A percentile compares a stretch with the other conserved stretches of the same genome.
These are phyloP conservation scores for Detonula confervacea DNA, from an alignment of 352 stramenopile genomes.

Conservation along the genomic window DNA sequence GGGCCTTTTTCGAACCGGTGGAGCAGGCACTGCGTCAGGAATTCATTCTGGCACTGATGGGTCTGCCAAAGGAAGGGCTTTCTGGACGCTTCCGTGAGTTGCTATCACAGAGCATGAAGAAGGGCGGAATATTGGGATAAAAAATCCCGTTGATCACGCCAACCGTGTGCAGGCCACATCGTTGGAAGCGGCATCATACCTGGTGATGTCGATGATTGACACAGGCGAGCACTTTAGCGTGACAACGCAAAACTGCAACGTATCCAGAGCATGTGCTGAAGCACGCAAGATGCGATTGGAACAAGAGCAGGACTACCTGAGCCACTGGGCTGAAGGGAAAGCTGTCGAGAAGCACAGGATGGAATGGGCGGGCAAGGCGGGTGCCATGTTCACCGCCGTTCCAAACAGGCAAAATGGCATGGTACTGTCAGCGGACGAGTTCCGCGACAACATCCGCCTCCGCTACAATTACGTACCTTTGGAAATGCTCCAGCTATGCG, in stretches of 20 bases:
- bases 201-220: background rate
- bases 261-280: background rate
- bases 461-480: constrained; percentile 29
- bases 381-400: no score
- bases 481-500: constrained; percentile 19
- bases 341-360: background rate
- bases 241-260: background rate
- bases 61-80: background rate
- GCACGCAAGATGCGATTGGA: background rate
- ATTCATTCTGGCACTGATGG: background rate
- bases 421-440: constrained; percentile 42
- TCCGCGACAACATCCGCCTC: constrained; percentile 33
- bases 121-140: constrained; percentile 3
- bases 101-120: background rate
- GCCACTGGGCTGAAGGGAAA: background rate
- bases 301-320: background rate
- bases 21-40: constrained; percentile 8
- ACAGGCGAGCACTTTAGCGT: background rate
- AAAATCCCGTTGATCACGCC: background rate
- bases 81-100: background rate
- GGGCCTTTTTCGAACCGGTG: constrained; percentile 7
- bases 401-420: background rate
- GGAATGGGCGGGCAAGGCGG: background rate
- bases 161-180: background rate
- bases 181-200: background rate